A percentile compares a stretch with the other conserved stretches of the same genome.
Conservation (phyloP, 2,329 filamentous ascomycete genomes). For the Paraphoma sp. region DNA sequence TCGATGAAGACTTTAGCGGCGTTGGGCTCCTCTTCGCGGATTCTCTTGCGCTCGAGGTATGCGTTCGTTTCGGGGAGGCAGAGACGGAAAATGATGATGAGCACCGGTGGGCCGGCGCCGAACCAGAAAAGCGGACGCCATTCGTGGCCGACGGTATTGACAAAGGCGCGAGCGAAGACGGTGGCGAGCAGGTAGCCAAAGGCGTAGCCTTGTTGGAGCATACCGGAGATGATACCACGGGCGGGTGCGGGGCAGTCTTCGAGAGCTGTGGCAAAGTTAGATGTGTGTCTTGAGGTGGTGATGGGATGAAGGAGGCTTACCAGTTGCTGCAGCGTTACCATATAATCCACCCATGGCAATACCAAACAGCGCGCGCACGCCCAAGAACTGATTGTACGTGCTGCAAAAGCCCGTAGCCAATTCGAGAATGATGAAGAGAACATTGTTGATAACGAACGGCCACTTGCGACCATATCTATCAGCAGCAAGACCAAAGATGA, state of each 20-base stretch:
- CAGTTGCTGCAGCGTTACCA: constrained; percentile 66
- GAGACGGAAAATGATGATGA: constrained; percentile 81
- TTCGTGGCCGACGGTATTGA: constrained; percentile 76
- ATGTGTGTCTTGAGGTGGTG: neutral
- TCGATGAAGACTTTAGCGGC: constrained; percentile 72
- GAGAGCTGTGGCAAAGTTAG: constrained; percentile 49
- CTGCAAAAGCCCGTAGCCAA: constrained; percentile 66
- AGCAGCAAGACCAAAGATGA: constrained; percentile 62
- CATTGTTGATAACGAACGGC: constrained; percentile 65
- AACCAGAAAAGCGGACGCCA: constrained; percentile 94
- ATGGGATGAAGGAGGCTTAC: constrained; percentile 14
- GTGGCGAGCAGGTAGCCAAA: constrained; percentile 69
- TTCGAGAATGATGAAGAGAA: constrained; percentile 67
- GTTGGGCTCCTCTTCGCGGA: constrained; percentile 65
- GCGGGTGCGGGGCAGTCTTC: constrained; percentile 67
- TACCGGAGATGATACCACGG: constrained; percentile 65
- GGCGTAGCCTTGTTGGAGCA: constrained; percentile 69
- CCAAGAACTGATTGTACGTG: constrained; percentile 65
- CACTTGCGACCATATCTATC: constrained; percentile 65
- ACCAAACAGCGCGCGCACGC: constrained; percentile 65
- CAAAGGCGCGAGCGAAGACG: constrained; percentile 65
- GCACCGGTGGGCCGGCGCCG: constrained; percentile 76
- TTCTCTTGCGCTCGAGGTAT: constrained; percentile 70
- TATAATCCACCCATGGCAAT: constrained; percentile 71
- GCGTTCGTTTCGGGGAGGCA: constrained; percentile 79